Base-by-base conservation (phyloP, 2,329 filamentous ascomycete species). In the Cadophora malorum region DNA sequence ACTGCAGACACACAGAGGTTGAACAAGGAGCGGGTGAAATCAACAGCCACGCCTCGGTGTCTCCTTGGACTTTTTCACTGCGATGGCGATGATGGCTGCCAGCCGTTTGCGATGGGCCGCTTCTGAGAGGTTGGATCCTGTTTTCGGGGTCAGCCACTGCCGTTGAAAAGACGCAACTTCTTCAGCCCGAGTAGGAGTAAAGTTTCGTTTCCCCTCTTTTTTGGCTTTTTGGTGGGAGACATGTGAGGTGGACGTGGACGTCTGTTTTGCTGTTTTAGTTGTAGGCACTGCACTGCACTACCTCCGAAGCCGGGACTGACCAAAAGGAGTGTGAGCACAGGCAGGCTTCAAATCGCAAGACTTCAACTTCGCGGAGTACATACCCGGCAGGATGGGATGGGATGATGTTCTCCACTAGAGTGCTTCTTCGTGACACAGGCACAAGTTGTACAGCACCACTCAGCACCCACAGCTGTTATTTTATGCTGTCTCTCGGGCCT, bases 101-200 rank as follows among this genome's bases (percentile, higher is more conserved):
- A 25, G 33, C n/a, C 33, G 5, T 38, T 41, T 41, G 35, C 35
- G 10, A 38, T 45, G 35, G 21, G 2, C 35, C 35, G 35, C 56
- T 28, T 59, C 56, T 45, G 56, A 59, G 56, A 59, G 56, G 56
- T 38, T 35, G 55, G 55, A 58, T 58, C 31, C 23, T n/a, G 31
- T n/a, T 41, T 25, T 58, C 55, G 33, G 33, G 31, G 55, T 41
- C 35, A 59, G 56, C 56, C 56, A 59, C 56, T 59, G 56, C 56
- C 56, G 56, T 59, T 38, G 35, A 25, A 19, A 28, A 23, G 31
- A 23, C 55, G 55, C 33, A 58, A 58, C n/a, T 56, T 23, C 14
- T 38, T 38, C 55, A 58, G 55, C 55, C 55, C 33, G 33, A 8
- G 16, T 19, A 45, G 41, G 10, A 16, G 14, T 45, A 45, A 45